These are phyloP conservation scores for Sphenostylis stenocarpa DNA, from an alignment of 306 rosid genomes.

Conservation along the genomic window DNA sequence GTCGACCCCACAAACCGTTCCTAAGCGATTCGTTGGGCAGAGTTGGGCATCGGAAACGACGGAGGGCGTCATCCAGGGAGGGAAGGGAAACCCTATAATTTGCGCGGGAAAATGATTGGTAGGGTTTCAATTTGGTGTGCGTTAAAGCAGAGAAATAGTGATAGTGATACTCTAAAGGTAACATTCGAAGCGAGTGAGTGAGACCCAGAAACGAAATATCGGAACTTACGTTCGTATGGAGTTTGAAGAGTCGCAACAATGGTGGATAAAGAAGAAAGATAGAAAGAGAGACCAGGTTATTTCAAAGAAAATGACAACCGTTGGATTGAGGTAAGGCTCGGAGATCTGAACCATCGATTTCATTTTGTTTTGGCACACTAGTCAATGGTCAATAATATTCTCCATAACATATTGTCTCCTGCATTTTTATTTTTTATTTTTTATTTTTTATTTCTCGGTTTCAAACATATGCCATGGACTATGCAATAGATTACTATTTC, in stretches of 20 bases:
- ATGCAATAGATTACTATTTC: not conserved
- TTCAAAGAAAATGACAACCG: constrained; percentile 39
- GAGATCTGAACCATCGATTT: not conserved
- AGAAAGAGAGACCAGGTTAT: constrained; percentile 15
- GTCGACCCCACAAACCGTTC: constrained; percentile 45
- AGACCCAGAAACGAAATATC: constrained; percentile 24
- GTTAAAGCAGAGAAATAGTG: constrained; percentile 52
- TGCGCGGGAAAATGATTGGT: constrained; percentile 42
- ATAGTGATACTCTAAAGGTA: constrained; percentile 53
- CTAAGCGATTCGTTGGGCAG: constrained; percentile 40
- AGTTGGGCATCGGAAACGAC: constrained; percentile 28
- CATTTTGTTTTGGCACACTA: too few species aligned
- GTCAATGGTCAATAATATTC: not conserved
- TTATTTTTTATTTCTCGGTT: not conserved
- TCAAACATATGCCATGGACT: not conserved
- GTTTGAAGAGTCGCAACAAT: constrained; percentile 22
- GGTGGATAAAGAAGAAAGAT: constrained; percentile 14
- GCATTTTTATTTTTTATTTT: not conserved
- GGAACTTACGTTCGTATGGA: constrained; percentile 25
- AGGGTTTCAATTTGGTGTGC: constrained; percentile 36
- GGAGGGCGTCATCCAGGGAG: constrained; percentile 20
- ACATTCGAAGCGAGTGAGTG: constrained; percentile 45
- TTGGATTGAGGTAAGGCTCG: constrained; percentile 33
- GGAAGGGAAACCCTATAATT: constrained; percentile 48
- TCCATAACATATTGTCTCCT: not conserved